Evolutionary conservation across 768 basidiomycete species (phyloP).

Genomic region (Fibroporia radiculosa): DNA sequence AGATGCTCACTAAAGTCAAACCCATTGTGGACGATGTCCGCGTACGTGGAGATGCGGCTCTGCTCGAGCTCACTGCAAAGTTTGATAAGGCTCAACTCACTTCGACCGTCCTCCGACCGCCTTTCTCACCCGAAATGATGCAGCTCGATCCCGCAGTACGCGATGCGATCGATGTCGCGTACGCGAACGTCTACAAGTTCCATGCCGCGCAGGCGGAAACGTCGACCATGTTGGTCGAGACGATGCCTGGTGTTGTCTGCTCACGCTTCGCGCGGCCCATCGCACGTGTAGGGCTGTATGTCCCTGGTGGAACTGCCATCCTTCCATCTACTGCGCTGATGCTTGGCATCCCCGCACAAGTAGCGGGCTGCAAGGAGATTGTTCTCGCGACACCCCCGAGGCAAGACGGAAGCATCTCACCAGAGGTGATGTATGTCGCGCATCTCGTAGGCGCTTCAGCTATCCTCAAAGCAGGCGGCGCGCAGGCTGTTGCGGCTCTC

Average conservation of each 20-base stretch:
- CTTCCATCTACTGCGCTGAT: slow-evolving; percentile 95
- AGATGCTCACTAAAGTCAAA: slow-evolving; percentile 89
- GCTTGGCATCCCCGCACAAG: slow-evolving; percentile 97
- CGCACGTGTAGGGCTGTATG: slow-evolving; percentile 90
- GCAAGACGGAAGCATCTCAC: slow-evolving; percentile 85
- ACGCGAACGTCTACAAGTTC: slow-evolving; percentile 86
- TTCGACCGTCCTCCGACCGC: slow-evolving; percentile 68
- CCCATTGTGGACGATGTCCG: slow-evolving; percentile 92
- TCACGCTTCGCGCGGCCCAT: slow-evolving; percentile 94
- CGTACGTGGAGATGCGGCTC: slow-evolving; percentile 73
- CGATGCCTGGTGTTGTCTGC: slow-evolving; percentile 97
- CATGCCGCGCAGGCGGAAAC: slow-evolving; percentile 81
- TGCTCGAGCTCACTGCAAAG: slow-evolving; percentile 85
- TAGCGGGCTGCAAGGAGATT: slow-evolving; percentile 88
- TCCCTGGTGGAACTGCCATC: slow-evolving; percentile 95
- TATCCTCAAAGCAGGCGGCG: slow-evolving; percentile 92
- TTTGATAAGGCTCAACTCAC: slow-evolving; percentile 79
- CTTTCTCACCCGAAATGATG: slow-evolving; percentile 64
- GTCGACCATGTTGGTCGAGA: slow-evolving; percentile 74
- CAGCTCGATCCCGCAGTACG: slow-evolving; percentile 54
- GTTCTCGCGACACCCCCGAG: slow-evolving; percentile 96
- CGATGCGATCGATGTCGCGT: slow-evolving; percentile 83
- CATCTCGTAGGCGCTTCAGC: slow-evolving; percentile 84
- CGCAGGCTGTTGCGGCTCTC: slow-evolving; percentile 91
- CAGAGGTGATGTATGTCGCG: slow-evolving; percentile 97